phyloP scores from a whole-genome alignment of 1,284 basidiomycete species.

The Golubevia sp. region DNA sequence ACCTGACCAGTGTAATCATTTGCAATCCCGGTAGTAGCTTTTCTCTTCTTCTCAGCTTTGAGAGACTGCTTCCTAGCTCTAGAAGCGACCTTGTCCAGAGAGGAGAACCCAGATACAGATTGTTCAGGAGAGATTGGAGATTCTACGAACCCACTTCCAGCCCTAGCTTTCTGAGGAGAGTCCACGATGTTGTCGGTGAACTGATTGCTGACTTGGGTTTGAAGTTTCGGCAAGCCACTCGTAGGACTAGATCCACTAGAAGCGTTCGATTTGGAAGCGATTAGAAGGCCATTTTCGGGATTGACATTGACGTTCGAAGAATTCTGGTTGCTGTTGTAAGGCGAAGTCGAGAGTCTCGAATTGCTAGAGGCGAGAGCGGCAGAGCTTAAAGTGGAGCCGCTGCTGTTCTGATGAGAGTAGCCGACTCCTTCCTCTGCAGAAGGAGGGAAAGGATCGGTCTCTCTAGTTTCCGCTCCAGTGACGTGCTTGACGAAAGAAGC shows the following conservation, averaged over 20 bases:
- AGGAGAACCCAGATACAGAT: neutral
- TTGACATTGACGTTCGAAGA: neutral
- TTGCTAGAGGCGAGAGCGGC: neutral
- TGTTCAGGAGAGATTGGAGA: neutral
- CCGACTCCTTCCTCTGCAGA: neutral
- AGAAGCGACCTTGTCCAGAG: neutral
- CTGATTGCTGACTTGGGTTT: neutral
- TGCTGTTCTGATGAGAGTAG: neutral
- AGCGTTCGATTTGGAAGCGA: neutral
- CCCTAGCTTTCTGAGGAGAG: neutral
- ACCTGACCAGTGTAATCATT: slow-evolving; percentile 52
- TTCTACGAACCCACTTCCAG: neutral
- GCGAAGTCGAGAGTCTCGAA: neutral
- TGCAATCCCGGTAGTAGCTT: slow-evolving; percentile 17
- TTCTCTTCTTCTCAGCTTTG: neutral
- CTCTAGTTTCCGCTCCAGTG: slow-evolving; percentile 45
- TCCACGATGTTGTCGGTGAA: neutral
- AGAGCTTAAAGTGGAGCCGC: neutral
- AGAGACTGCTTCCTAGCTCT: neutral
- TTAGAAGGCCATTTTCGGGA: neutral
- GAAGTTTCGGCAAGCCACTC: neutral
- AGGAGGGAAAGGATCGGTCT: slow-evolving; percentile 32
- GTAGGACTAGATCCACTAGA: neutral
- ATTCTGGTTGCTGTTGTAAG: neutral
- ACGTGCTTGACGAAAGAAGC: slow-evolving; percentile 61